These are phyloP conservation scores for Physcomitrellopsis africana DNA, from an alignment of 225 moss, liverwort and hornwort genomes.

Conservation along the genomic window DNA sequence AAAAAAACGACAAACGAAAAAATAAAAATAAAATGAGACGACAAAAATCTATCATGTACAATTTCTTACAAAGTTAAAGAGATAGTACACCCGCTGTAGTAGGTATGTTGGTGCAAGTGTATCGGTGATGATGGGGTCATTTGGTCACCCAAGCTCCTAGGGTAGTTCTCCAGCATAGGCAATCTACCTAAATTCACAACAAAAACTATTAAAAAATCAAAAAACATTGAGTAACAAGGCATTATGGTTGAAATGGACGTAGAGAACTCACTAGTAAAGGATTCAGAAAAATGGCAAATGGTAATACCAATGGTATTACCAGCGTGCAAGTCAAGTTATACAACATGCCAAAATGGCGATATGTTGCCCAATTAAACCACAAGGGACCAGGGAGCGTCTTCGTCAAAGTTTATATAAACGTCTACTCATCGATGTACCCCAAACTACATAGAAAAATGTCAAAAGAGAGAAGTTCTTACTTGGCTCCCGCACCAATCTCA, in stretches of 20 bases:
- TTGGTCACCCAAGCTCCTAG: constrained; percentile 38
- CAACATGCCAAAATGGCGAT: constrained; percentile 33
- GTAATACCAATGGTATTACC: constrained; percentile 23
- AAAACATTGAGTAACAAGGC: constrained; percentile 28
- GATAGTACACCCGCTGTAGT: constrained; percentile 32
- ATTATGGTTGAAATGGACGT: constrained; percentile 16
- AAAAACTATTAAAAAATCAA: constrained; percentile 22
- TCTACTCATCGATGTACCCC: constrained; percentile 33
- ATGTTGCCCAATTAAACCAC: constrained; percentile 23
- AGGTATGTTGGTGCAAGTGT: constrained; percentile 45
- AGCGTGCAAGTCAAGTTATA: constrained; percentile 25
- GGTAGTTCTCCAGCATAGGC: constrained; percentile 47
- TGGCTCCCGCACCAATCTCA: constrained; percentile 53
- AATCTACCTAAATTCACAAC: constrained; percentile 67
- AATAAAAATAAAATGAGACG: constrained; percentile 4
- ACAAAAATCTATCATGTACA: constrained; percentile 23
- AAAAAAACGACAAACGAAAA: constrained; percentile 24
- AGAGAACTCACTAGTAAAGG: constrained; percentile 21
- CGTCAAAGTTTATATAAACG: constrained; percentile 31
- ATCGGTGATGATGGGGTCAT: constrained; percentile 47
- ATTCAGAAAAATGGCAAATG: not conserved
- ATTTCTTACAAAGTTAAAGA: constrained; percentile 30
- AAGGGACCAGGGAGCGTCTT: constrained; percentile 26
- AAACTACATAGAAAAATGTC: constrained; percentile 55
- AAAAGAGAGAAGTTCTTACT: constrained; percentile 68